These are phyloP conservation scores for Excoecaria agallocha DNA, from an alignment of 345 rosid species.

Conservation along the genomic window DNA sequence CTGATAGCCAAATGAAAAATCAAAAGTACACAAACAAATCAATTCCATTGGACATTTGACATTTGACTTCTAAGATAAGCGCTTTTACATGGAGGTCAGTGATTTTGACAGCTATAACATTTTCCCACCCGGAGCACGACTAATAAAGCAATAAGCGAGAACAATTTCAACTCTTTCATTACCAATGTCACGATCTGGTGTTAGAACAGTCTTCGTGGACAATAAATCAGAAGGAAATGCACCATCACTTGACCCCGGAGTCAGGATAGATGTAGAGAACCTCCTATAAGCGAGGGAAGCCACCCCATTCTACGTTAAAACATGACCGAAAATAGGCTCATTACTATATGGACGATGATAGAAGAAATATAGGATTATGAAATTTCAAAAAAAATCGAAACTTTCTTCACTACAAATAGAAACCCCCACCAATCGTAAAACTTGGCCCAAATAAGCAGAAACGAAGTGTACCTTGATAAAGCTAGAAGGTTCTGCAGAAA, in stretches of 20 bases:
- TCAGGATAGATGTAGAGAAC: slow-evolving; percentile 53
- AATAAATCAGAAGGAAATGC: slow-evolving; percentile 64
- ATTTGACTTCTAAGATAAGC: background rate
- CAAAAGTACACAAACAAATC: background rate
- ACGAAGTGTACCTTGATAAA: slow-evolving; percentile 24
- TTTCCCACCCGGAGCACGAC: background rate
- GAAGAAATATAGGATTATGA: background rate
- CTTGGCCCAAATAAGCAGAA: background rate
- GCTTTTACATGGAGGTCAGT: background rate
- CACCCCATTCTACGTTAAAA: slow-evolving; percentile 39
- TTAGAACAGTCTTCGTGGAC: slow-evolving; percentile 37
- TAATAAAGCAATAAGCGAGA: background rate
- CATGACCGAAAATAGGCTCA: slow-evolving; percentile 1
- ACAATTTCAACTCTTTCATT: slow-evolving; percentile 12
- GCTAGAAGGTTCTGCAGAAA: slow-evolving; percentile 18
- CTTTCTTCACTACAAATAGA: background rate
- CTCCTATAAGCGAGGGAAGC: slow-evolving; percentile 39
- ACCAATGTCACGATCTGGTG: slow-evolving; percentile 64
- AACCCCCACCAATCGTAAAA: background rate
- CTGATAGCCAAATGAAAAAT: background rate
- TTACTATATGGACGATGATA: background rate
- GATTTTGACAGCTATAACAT: background rate
- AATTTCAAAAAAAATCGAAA: background rate
- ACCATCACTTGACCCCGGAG: slow-evolving; percentile 53
- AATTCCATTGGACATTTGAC: background rate